Evolutionary conservation across 192 early-diverging fungal species (phyloP).

Genomic region (Rhizoclosmatium globosum): DNA sequence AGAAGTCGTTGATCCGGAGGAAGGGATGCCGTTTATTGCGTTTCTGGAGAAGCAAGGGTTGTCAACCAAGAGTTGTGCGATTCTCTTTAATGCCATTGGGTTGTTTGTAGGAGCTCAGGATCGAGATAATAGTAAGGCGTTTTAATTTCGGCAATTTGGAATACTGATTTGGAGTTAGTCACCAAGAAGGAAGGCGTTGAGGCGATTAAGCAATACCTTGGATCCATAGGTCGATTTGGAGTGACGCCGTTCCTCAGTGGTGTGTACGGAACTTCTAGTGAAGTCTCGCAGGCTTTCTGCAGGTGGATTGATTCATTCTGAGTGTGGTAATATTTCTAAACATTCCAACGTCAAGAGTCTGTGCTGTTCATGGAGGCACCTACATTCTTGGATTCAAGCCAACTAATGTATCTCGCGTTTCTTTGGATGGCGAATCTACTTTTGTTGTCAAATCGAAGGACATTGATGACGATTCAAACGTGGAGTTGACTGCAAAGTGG

Average conservation of each 20-base stretch:
- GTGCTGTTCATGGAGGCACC: slow-evolving; percentile 90
- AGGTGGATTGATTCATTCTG: slow-evolving; percentile 51
- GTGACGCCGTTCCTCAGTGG: slow-evolving; percentile 81
- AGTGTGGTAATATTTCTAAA: not conserved
- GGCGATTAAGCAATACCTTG: slow-evolving; percentile 70
- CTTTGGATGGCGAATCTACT: not conserved
- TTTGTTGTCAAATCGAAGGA: not conserved
- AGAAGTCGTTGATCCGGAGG: slow-evolving; percentile 18
- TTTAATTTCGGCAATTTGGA: not conserved
- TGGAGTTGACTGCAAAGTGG: not conserved
- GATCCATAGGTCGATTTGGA: slow-evolving; percentile 87
- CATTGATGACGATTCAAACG: not conserved
- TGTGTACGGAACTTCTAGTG: slow-evolving; percentile 89
- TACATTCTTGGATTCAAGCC: slow-evolving; percentile 72
- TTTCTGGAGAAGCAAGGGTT: slow-evolving; percentile 35
- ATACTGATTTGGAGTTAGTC: slow-evolving; percentile 28
- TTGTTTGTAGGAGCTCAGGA: slow-evolving; percentile 25
- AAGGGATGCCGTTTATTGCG: slow-evolving; percentile 20
- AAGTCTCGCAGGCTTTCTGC: slow-evolving; percentile 91
- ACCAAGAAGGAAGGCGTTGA: slow-evolving; percentile 72
- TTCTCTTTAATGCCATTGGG: slow-evolving; percentile 48
- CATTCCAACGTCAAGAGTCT: slow-evolving; percentile 60
- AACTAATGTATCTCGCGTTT: not conserved
- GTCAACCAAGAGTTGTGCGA: slow-evolving; percentile 11
- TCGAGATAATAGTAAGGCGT: slow-evolving; percentile 1